Evolutionary conservation across 2,329 filamentous ascomycete genomes (phyloP).

Genomic region (Aspergillus piperis): DNA sequence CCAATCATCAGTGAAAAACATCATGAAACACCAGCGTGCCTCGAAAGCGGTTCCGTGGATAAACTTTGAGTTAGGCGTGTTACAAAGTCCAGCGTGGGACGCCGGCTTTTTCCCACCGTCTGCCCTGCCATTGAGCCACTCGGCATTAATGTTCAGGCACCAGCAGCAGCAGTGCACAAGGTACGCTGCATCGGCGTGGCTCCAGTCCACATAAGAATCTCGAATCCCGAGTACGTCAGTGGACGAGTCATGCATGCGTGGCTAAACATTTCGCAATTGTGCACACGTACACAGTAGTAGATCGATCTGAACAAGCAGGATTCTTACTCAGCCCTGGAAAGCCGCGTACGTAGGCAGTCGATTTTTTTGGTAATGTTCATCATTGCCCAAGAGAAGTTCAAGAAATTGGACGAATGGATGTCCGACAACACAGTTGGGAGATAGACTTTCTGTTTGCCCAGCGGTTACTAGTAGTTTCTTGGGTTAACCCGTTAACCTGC

Average conservation of each 20-base stretch:
- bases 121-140: neutral
- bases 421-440: neutral
- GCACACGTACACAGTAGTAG: neutral
- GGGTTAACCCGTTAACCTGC: too few relatives aligned
- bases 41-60: conserved; percentile 2
- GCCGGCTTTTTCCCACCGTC: neutral
- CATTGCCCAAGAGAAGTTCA: neutral
- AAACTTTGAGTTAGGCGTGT: neutral
- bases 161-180: neutral
- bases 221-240: neutral
- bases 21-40: conserved; percentile 1
- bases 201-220: neutral
- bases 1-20: neutral
- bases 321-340: neutral
- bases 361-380: neutral
- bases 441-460: neutral
- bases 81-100: neutral
- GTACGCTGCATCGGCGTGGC: too few relatives aligned
- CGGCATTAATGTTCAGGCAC: neutral
- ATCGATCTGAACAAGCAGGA: neutral
- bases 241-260: neutral
- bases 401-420: neutral
- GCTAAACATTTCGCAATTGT: neutral
- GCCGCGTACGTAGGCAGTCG: conserved; percentile 6
- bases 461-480: neutral